These are phyloP conservation scores for Sanghuangporus baumii DNA, from an alignment of 1,284 basidiomycete genomes.

Conservation along the genomic window DNA sequence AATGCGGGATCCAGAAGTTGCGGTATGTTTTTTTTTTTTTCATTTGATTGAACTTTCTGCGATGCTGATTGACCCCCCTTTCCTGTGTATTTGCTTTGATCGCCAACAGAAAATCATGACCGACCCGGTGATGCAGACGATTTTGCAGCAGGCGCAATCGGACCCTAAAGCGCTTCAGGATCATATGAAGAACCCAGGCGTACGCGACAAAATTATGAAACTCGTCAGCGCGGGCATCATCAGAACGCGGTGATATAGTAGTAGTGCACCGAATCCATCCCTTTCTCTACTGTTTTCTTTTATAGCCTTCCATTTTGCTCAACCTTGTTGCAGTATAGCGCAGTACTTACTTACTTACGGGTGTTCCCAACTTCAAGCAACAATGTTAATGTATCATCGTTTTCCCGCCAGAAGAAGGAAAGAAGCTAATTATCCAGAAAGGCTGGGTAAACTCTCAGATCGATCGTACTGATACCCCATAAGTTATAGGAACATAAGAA, in stretches of 20 bases:
- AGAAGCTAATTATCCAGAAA: not conserved
- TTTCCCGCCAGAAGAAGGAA: not conserved
- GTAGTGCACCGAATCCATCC: slow-evolving; percentile 2
- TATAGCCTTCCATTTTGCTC: too few species aligned
- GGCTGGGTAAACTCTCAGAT: not conserved
- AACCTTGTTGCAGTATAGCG: not conserved
- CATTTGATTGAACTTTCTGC: not conserved
- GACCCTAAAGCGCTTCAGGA: slow-evolving; percentile 90
- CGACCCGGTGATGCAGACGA: slow-evolving; percentile 89
- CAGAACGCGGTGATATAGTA: slow-evolving; percentile 52
- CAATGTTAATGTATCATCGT: not conserved
- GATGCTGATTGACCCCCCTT: not conserved
- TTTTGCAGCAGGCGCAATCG: slow-evolving; percentile 90
- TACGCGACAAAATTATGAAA: slow-evolving; percentile 86
- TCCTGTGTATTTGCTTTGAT: slow-evolving; percentile 7
- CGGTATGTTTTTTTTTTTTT: slow-evolving; percentile 45
- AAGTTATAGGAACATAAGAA: not conserved
- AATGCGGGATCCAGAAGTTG: slow-evolving; percentile 96
- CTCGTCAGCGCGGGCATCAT: slow-evolving; percentile 93
- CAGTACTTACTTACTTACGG: not conserved
- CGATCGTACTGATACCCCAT: not conserved
- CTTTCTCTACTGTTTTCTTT: not conserved
- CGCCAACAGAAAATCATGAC: slow-evolving; percentile 65
- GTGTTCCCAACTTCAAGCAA: not conserved
- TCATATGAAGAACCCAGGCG: slow-evolving; percentile 93